Percentiles rank a stretch among this genome's conserved stretches.
Conservation (phyloP, 495 filamentous ascomycete species). For the Geoglossum glabrum region DNA sequence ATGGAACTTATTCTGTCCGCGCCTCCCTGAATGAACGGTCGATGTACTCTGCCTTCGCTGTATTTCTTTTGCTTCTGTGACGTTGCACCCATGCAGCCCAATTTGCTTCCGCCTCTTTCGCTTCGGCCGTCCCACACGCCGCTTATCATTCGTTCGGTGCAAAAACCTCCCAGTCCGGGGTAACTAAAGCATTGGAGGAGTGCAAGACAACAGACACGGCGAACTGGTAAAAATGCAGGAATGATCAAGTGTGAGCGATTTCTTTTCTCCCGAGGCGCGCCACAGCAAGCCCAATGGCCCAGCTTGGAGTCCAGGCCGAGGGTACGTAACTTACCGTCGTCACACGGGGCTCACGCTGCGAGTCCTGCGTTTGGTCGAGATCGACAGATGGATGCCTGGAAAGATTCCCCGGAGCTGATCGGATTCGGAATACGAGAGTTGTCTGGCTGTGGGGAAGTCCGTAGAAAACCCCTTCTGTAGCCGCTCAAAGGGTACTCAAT, state of each 20-base stretch:
- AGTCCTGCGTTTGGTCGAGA: not conserved
- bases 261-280: not conserved
- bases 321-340: constrained; percentile 1
- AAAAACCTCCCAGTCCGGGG: not conserved
- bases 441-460: not conserved
- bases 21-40: not conserved
- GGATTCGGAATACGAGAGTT: not conserved
- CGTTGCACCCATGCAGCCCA: not conserved
- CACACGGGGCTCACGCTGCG: not conserved
- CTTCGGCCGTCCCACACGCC: not conserved
- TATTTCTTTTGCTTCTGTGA: not conserved
- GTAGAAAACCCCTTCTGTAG: not conserved
- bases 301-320: not conserved
- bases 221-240: not conserved
- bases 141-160: not conserved
- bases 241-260: not conserved
- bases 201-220: not conserved
- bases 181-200: not conserved
- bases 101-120: not conserved
- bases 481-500: not conserved
- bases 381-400: not conserved
- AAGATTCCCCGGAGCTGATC: not conserved
- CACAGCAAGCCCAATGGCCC: not conserved
- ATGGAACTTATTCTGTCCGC: not conserved
- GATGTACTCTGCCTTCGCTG: not conserved